phyloP scores from a whole-genome alignment of 306 rosid species.

The Geum urbanum region DNA sequence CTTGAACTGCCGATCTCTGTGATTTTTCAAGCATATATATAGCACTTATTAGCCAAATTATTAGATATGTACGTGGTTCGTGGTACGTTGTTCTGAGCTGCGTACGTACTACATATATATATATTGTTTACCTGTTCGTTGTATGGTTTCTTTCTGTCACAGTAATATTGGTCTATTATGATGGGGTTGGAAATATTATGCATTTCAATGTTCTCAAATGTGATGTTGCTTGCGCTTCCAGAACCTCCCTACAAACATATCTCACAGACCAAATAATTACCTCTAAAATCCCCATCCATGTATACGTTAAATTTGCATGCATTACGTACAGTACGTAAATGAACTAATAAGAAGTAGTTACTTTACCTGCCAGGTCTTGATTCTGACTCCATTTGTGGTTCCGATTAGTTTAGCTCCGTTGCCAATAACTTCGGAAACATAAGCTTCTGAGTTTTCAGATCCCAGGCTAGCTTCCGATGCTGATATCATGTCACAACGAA shows the following conservation, averaged over 20 bases:
- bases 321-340: no score
- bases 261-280: background rate
- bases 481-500: slow-evolving; percentile 16
- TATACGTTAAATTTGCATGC: no score
- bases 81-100: no score
- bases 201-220: slow-evolving; percentile 60
- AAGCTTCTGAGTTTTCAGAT: slow-evolving; percentile 38
- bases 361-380: slow-evolving; percentile 62
- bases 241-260: slow-evolving; percentile 62
- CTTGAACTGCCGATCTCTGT: slow-evolving; percentile 53
- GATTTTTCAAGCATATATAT: background rate
- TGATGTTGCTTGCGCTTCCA: slow-evolving; percentile 60
- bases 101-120: background rate
- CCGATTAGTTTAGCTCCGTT: slow-evolving; percentile 52
- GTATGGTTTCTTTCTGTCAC: slow-evolving; percentile 54
- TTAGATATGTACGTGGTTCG: no score
- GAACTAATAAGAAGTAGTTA: no score
- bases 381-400: slow-evolving; percentile 72
- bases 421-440: slow-evolving; percentile 50
- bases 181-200: slow-evolving; percentile 57
- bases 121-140: slow-evolving; percentile 40
- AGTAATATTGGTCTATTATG: slow-evolving; percentile 66
- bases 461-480: slow-evolving; percentile 87
- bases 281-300: no score
- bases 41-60: background rate